phyloP scores from a whole-genome alignment of 345 rosid genomes.

The Arabis hirsuta region DNA sequence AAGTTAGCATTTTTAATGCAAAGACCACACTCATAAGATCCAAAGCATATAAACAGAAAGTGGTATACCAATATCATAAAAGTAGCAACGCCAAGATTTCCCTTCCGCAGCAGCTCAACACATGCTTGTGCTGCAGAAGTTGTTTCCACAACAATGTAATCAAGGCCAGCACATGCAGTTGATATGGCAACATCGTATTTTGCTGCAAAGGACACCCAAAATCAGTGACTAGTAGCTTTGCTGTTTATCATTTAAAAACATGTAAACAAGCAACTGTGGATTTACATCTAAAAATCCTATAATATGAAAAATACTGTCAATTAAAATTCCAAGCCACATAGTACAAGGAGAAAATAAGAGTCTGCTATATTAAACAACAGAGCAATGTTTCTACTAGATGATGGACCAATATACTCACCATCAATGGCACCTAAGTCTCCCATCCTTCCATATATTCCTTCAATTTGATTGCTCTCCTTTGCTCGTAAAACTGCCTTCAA shows the following conservation, averaged over 20 bases:
- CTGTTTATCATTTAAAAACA: not conserved
- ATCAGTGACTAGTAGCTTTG: slow-evolving; percentile 12
- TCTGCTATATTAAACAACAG: slow-evolving; percentile 8
- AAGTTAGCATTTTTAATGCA: slow-evolving; percentile 6
- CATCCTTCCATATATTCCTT: slow-evolving; percentile 95
- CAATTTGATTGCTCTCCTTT: slow-evolving; percentile 77
- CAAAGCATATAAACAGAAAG: slow-evolving; percentile 27
- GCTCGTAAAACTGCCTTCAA: slow-evolving; percentile 85
- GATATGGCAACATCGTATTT: slow-evolving; percentile 96
- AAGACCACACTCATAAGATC: slow-evolving; percentile 30
- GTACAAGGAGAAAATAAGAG: slow-evolving; percentile 16
- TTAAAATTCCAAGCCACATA: not conserved
- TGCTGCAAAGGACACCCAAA: slow-evolving; percentile 58
- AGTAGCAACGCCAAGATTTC: slow-evolving; percentile 90
- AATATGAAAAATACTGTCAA: not conserved
- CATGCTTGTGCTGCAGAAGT: slow-evolving; percentile 92
- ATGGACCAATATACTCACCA: slow-evolving; percentile 52
- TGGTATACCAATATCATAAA: slow-evolving; percentile 91
- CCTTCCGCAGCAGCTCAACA: slow-evolving; percentile 87
- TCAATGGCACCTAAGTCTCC: slow-evolving; percentile 99
- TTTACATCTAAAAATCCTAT: slow-evolving; percentile 6
- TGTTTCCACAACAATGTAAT: slow-evolving; percentile 93
- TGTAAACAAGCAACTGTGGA: slow-evolving; percentile 5
- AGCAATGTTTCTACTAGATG: slow-evolving; percentile 19
- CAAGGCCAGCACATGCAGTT: slow-evolving; percentile 94